Base-by-base conservation (phyloP, 352 stramenopile genomes). In the Phytopythium litorale region DNA sequence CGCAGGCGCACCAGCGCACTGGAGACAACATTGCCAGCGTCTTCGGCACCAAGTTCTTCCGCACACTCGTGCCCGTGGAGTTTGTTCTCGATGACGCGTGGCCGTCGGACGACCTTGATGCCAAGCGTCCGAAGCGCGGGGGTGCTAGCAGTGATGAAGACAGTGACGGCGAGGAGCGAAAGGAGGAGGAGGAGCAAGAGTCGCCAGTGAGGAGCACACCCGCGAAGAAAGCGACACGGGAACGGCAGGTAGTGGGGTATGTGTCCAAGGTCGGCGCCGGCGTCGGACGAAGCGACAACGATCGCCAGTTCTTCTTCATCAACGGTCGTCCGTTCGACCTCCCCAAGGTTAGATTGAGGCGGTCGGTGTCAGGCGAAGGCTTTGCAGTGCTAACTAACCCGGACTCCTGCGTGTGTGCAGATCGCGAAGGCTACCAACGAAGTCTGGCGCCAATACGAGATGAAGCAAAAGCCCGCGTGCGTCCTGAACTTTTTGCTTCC, bases 251-350 rank as follows among this genome's bases (percentile, higher is more conserved):
- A n/a, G 61, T 73, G n/a, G 86, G 86, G 3, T 92, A 78, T 38
- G 76, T 96, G 18, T 94, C 81, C 1, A 84, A 77, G 43, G 75
- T 89, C 19, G 84, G 84, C 38, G 75, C 65, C 42, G 87, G 87
- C 28, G 81, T 92, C 23, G 85, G 84, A 4, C 67, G 84, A 45
- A 85, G 79, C 49, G 87, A 97, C 56, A 92, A 96, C 58, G 91
- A 98, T 60, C 76, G 84, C 4, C 96, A 99, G 71, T 98, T 98
- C 65, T 94, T 98, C 59, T 98, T 95, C 71, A 92, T 99, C 43
- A 99, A 99, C 72, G 87, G 90, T 13, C 84, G 97, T 9, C 97
- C 96, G 0, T 94, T 99, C 51, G 95, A 99, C 58, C 66, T 98
- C 12, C 92, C 96, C 16, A 92, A 93, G 63, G 71, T 84, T 45